Base-by-base conservation (phyloP, 2,329 filamentous ascomycete genomes). In the Pseudogymnoascus sp. region DNA sequence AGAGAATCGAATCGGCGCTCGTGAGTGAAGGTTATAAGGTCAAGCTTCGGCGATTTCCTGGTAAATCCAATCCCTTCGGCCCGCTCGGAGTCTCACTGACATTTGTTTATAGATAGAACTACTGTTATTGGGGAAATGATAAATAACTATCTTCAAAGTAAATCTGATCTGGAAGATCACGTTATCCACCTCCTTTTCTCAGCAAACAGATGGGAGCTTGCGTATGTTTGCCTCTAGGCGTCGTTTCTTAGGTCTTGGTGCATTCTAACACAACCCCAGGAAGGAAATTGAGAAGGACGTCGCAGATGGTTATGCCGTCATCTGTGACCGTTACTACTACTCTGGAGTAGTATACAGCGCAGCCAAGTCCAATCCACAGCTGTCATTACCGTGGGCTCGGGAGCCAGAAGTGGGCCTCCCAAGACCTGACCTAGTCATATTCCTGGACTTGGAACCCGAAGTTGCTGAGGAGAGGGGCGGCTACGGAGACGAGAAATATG, bases 281-380 rank as follows among this genome's bases (percentile, higher is more conserved):
- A 76, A 78, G 66, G 75, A 75, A 58, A 86, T 87, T 50, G 70
- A 77, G 16, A 61, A 74, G 1, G 76, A 83, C 5, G 74, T 97
- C 5, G 75, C 78, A 0, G 73, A 78, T 1, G 92, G 93, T 7
- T 86, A 81, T 18, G 94, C 85, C 0, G 81, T 99, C 33, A 79
- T 99, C 38, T 86, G 93, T 67, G 94, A 99, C 74, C 86, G 94
- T 57, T 99, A 97, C 77, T 96, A 95, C 73, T 93, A 96, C 78
- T 94, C 89, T 18, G 94, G 94, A 60, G 89, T 92, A 62, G 91
- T 97, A 58, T 99, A 97, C 77, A 91, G 87, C 22, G 90, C 91
- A 0, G 93, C 94, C 3, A 97, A 97, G 72, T 79, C 84, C 47
- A 90, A 90, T 67, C 83, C 86, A 0, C 74, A 78, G 1, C 80